Conservation (phyloP, 2,329 filamentous ascomycete species). For the Neonectria faginata region DNA sequence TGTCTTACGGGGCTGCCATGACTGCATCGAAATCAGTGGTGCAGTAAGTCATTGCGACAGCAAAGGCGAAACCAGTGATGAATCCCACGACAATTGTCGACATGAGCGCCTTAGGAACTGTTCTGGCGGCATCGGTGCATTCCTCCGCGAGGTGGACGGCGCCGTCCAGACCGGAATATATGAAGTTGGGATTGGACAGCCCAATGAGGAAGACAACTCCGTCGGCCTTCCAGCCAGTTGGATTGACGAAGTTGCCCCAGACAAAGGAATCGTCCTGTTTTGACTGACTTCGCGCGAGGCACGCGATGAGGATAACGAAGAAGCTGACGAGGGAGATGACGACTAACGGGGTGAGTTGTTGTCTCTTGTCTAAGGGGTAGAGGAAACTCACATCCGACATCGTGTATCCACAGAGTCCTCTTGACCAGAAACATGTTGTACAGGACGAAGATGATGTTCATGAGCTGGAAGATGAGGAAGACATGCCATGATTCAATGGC, state of each 20-base stretch:
- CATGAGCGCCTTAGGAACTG: conserved; percentile 50
- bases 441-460: conserved; percentile 21
- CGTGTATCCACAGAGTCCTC: conserved; percentile 27
- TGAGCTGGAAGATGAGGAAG: conserved; percentile 26
- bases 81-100: conserved; percentile 50
- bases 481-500: conserved; percentile 21
- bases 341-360: conserved; percentile 8
- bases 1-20: conserved; percentile 20
- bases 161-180: conserved; percentile 52
- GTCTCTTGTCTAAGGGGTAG: neutral
- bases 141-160: conserved; percentile 55
- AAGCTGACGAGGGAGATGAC: conserved; percentile 27
- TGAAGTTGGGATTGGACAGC: conserved; percentile 52
- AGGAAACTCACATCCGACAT: conserved; percentile 26
- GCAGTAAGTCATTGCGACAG: conserved; percentile 46
- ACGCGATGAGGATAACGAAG: conserved; percentile 26
- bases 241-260: conserved; percentile 48
- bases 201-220: conserved; percentile 54
- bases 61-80: conserved; percentile 47
- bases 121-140: conserved; percentile 45
- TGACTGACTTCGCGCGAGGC: conserved; percentile 18
- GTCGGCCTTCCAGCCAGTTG: conserved; percentile 43
- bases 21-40: conserved; percentile 38
- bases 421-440: conserved; percentile 31
- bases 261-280: conserved; percentile 39